Evolutionary conservation across 106 monocot species (phyloP), one percentile per base, ranked within the genome.

Genomic region (Dioscorea zingiberensis): DNA sequence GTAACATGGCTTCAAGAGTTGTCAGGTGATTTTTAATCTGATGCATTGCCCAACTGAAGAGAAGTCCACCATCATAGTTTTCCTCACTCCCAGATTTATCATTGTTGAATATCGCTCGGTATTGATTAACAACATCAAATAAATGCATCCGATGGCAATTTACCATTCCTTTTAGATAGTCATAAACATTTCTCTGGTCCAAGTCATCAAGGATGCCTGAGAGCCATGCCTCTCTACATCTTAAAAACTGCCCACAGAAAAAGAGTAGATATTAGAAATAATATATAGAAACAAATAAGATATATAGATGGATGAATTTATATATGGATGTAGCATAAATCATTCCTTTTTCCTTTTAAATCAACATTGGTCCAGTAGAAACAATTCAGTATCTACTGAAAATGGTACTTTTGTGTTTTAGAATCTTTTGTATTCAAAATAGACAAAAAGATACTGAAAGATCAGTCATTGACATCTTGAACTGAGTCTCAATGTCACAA

Each of bases 1-100:
- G 97, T 25, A 97, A 81, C 97, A 97, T 88, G 48, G 77, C 69
- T 72, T 92, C 81, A 68, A 92, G 92, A 28, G 86, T 97, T 28
- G 30, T 82, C 24, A 88, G 59, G 58, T 92, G 97, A 73, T 78
- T 92, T 58, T 76, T 73, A 67, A 97, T 88, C 67, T 97, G 91
- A 79, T 88, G 91, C 88, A 97, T 86, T 12, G 92, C 85, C 97
- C 97, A 97, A 79, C 92, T 97, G 70, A 84, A 97, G 57, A 97
- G 88, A 83, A 97, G 88, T 4, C 97, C 97, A 15, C 95, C 88
- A 69, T 97, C 97, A 77, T 82, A 88, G 76, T 80, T 92, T 72
- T 89, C 92, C 57, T 97, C 88, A 69, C 71, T 97, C 32, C 97
- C 84, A 68, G 92, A 92, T 65, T 86, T 88, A 73, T 89, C 92